Evolutionary conservation across 2,329 filamentous ascomycete genomes (phyloP).

Genomic region (Bretziella fagacearum): DNA sequence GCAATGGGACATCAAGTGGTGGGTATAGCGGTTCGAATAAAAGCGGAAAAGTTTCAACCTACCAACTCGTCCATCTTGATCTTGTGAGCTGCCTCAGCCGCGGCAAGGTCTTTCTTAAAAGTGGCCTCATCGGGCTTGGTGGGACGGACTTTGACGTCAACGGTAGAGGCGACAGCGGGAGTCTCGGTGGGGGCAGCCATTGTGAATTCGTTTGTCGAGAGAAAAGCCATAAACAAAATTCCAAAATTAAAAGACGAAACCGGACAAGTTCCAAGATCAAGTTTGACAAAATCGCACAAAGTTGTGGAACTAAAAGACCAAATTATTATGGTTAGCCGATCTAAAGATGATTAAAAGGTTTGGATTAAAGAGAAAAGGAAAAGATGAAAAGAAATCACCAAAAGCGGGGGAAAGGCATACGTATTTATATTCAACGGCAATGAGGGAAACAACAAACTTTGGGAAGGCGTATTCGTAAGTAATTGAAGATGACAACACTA

Average conservation of each 20-base stretch:
- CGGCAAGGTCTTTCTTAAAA: constrained; percentile 62
- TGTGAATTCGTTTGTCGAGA: constrained; percentile 4
- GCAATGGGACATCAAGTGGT: neutral
- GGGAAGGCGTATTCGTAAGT: no score
- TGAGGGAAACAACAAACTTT: no score
- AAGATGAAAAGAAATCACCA: no score
- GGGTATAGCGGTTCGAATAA: neutral
- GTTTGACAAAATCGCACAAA: no score
- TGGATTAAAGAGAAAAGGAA: no score
- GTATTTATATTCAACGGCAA: no score
- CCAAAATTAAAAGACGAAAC: neutral
- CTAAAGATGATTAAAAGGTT: no score
- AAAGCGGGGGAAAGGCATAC: no score
- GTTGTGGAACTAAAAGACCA: no score
- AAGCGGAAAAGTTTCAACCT: constrained; percentile 17
- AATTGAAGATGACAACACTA: no score
- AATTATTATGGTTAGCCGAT: no score
- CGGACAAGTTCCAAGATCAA: no score
- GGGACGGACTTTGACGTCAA: constrained; percentile 33
- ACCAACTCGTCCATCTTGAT: constrained; percentile 47
- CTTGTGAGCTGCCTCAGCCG: constrained; percentile 75
- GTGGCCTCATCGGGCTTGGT: constrained; percentile 73
- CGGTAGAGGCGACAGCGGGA: constrained; percentile 29
- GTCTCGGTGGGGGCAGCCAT: constrained; percentile 26
- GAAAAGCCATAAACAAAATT: neutral